Evolutionary conservation across 2,329 filamentous ascomycete species (phyloP).

Genomic region (Pseudogymnoascus sp.): DNA sequence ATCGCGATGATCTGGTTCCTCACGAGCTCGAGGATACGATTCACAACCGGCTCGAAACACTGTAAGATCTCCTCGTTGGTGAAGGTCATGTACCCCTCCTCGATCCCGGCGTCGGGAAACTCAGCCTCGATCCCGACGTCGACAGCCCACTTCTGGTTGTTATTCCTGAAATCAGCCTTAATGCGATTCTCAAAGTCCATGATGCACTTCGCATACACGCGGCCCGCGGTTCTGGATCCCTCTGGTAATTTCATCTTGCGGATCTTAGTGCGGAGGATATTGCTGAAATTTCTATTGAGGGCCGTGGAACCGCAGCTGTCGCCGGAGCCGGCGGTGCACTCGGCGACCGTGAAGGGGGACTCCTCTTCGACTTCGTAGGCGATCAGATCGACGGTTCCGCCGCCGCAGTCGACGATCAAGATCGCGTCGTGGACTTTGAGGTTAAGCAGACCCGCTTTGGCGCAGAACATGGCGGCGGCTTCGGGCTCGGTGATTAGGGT

Average conservation of each 20-base stretch:
- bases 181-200: constrained; percentile 99
- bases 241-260: constrained; percentile 98
- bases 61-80: constrained; percentile 98
- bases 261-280: constrained; percentile 95
- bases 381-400: constrained; percentile 97
- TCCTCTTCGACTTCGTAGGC: constrained; percentile 98
- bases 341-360: constrained; percentile 90
- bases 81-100: constrained; percentile 99
- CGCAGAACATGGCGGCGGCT: constrained; percentile 93
- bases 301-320: constrained; percentile 98
- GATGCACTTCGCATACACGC: constrained; percentile 98
- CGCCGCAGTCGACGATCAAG: constrained; percentile 94
- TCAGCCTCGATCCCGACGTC: constrained; percentile 98
- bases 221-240: constrained; percentile 92
- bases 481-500: constrained; percentile 95
- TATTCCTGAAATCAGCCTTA: constrained; percentile 99
- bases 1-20: constrained; percentile 98
- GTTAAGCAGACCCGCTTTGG: constrained; percentile 90
- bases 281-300: constrained; percentile 95
- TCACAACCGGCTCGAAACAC: constrained; percentile 97
- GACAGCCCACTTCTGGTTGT: constrained; percentile 97
- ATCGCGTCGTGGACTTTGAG: constrained; percentile 98
- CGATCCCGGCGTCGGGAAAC: constrained; percentile 93
- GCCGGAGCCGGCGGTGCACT: constrained; percentile 93
- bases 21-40: constrained; percentile 90